Evolutionary conservation across 179 eudicot species (phyloP).

Genomic region (Beta corolliflora): DNA sequence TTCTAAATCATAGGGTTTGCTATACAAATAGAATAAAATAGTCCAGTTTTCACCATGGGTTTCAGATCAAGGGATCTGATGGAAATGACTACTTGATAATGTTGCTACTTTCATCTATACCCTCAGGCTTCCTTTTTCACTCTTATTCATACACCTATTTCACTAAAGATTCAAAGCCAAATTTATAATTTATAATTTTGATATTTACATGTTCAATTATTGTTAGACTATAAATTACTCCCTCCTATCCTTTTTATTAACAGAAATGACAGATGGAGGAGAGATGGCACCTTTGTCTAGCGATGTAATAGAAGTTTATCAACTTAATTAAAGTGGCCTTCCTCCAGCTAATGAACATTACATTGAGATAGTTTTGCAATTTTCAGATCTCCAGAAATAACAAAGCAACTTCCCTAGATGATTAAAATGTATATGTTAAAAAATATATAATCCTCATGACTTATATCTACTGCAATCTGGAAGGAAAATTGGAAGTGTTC

Average conservation of each 20-base stretch:
- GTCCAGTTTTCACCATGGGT: no score
- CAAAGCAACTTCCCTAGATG: not conserved
- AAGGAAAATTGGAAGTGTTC: not conserved
- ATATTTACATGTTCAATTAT: not conserved
- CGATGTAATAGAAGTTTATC: not conserved
- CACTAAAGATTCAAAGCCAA: no score
- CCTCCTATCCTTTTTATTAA: not conserved
- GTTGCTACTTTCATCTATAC: no score
- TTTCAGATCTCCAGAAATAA: not conserved
- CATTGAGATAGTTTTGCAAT: not conserved
- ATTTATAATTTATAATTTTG: no score
- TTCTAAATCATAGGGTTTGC: not conserved
- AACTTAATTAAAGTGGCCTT: not conserved
- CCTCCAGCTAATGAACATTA: not conserved
- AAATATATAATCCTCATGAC: not conserved
- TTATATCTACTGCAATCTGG: not conserved
- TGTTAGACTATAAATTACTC: no score
- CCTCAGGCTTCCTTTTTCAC: no score
- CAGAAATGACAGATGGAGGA: not conserved
- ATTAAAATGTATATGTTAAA: not conserved
- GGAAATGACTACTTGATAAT: no score
- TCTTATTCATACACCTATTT: no score
- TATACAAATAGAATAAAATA: not conserved
- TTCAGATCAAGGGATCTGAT: no score
- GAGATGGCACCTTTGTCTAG: not conserved